Evolutionary conservation across 2,329 filamentous ascomycete genomes (phyloP).

Genomic region (Beauveria asiatica): DNA sequence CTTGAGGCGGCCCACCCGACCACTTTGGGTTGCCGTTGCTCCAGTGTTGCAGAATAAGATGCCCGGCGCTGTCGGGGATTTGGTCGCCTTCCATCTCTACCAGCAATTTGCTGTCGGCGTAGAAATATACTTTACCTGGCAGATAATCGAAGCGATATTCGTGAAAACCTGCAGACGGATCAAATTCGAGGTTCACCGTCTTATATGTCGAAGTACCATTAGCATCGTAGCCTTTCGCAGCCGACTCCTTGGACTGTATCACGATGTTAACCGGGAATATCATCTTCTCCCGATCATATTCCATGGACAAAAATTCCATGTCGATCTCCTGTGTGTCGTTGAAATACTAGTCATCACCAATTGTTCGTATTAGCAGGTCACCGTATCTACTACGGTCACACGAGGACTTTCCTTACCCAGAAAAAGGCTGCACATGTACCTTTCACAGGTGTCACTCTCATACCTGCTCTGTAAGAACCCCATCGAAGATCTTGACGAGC

Average conservation of each 20-base stretch:
- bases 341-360: conserved; percentile 46
- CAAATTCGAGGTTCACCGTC: conserved; percentile 52
- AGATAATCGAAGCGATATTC: conserved; percentile 76
- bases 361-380: conserved; percentile 10
- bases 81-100: conserved; percentile 46
- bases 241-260: conserved; percentile 58
- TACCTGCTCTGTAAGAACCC: conserved; percentile 60
- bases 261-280: conserved; percentile 62
- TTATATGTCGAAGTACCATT: conserved; percentile 49
- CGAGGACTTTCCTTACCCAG: conserved; percentile 44
- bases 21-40: conserved; percentile 65
- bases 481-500: conserved; percentile 54
- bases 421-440: conserved; percentile 76
- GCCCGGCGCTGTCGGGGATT: conserved; percentile 53
- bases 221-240: conserved; percentile 53
- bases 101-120: conserved; percentile 53
- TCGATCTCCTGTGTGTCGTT: conserved; percentile 77
- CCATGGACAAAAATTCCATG: conserved; percentile 65
- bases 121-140: conserved; percentile 55
- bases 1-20: conserved; percentile 59
- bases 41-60: conserved; percentile 67
- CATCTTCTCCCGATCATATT: conserved; percentile 44
- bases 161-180: conserved; percentile 58
- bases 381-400: background rate
- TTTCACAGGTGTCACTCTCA: conserved; percentile 50